Evolutionary conservation across 2,329 filamentous ascomycete genomes (phyloP), one percentile per base, ranked within the genome.

Genomic region (Remersonia thermophila): DNA sequence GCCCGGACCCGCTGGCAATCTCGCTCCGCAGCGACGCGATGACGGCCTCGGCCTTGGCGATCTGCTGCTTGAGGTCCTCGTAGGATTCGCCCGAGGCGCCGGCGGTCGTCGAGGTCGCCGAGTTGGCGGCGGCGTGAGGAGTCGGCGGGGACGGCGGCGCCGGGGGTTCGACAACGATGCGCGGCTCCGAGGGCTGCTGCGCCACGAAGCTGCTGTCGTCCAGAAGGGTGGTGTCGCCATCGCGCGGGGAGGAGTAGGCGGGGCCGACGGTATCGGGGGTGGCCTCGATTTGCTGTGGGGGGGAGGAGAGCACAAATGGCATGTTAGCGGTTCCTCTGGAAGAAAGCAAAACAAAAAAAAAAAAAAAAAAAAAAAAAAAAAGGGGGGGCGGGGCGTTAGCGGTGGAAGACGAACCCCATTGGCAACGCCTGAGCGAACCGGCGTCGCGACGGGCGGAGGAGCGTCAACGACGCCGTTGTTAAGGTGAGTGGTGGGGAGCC

Each of bases 11-110:
- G 38, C 75, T 69, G 4, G 43, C 30, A 3, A 43, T 41, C 37
- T 86, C 80, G 52, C 80, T 64, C 54, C 72, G 78, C 47, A 91
- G 66, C 41, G 69, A 67, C 38, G 74, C 65, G 45, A 93, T 81
- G 43, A 78, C 75, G 18, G 76, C 76, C 54, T 86, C 78, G 23
- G 85, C 83, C 46, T 85, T 75, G 33, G 73, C 47, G 2, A 56
- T 39, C 41, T 53, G 47, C 6, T 49, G 48, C 43, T 52, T 54
- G 12, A 55, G 44, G 3, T 53, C 44, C 13, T 55, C 51, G 33
- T 53, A 49, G 2, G 45, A 45, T 1, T 50, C 44, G 33, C 43
- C 41, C 11, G 42, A 40, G 11, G 45, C 40, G 2, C 48, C 34
- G 20, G 20, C 20, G 5, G 20, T 5, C 5, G 20, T 5, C 5